phyloP scores from a whole-genome alignment of 2,329 filamentous ascomycete species.

The Phialophora expanda region DNA sequence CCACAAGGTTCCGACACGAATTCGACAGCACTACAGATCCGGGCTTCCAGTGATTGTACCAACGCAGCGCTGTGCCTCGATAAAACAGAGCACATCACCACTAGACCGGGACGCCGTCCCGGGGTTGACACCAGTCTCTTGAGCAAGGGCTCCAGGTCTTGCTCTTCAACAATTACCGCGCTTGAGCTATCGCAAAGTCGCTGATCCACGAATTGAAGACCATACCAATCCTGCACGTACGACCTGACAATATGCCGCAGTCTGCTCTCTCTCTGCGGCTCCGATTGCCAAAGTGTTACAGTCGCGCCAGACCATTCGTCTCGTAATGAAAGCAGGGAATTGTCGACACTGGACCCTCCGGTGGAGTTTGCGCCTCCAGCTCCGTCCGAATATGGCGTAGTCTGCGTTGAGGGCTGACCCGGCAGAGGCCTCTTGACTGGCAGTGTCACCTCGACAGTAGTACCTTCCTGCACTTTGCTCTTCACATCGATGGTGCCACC shows the following conservation, averaged over 20 bases:
- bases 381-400: constrained; percentile 25
- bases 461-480: constrained; percentile 31
- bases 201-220: constrained; percentile 24
- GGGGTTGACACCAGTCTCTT: constrained; percentile 14
- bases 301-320: constrained; percentile 16
- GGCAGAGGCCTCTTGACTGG: constrained; percentile 30
- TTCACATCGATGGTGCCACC: constrained; percentile 62
- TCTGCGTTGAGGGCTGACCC: constrained; percentile 26
- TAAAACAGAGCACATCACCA: constrained; percentile 28
- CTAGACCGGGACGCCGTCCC: constrained; percentile 19
- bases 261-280: constrained; percentile 9
- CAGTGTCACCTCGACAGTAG: constrained; percentile 27
- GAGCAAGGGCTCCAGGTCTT: constrained; percentile 25
- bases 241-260: constrained; percentile 16
- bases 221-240: constrained; percentile 29
- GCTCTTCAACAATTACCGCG: constrained; percentile 29
- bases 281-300: constrained; percentile 22
- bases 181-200: constrained; percentile 18
- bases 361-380: constrained; percentile 21
- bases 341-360: constrained; percentile 21
- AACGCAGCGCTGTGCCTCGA: constrained; percentile 27
- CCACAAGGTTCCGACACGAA: constrained; percentile 31
- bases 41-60: constrained; percentile 24
- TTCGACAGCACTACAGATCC: constrained; percentile 28
- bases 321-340: constrained; percentile 18